Percentiles rank a stretch among this genome's conserved stretches.
Evolutionary conservation across 768 basidiomycete species (phyloP).

Genomic region (Cyclocybe cylindracea): DNA sequence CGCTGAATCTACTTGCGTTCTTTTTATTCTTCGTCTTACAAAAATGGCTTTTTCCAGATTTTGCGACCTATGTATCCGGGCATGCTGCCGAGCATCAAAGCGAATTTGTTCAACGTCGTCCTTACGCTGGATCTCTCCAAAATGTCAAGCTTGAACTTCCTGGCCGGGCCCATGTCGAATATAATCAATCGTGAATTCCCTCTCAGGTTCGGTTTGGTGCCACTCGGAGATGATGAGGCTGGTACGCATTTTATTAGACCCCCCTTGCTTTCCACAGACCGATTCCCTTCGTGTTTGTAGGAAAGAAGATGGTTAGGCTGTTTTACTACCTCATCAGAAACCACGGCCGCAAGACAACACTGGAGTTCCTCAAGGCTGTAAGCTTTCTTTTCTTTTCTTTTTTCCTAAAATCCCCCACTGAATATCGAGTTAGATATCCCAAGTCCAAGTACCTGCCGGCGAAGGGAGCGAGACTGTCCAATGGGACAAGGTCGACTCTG

Average conservation of each 20-base stretch:
- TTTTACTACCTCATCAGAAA: constrained; percentile 66
- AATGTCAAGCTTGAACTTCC: constrained; percentile 55
- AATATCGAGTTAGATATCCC: constrained; percentile 34
- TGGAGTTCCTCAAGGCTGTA: constrained; percentile 61
- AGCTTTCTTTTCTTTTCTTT: constrained; percentile 7
- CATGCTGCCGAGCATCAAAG: constrained; percentile 68
- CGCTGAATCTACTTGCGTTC: constrained; percentile 10
- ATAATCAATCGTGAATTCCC: constrained; percentile 77
- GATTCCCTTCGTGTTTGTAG: constrained; percentile 30
- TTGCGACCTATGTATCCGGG: constrained; percentile 81
- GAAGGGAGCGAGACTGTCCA: constrained; percentile 33
- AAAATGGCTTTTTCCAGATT: constrained; percentile 43
- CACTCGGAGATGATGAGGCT: constrained; percentile 56
- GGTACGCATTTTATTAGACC: constrained; percentile 25
- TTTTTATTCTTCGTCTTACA: background rate
- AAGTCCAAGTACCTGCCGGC: constrained; percentile 30
- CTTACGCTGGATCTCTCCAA: constrained; percentile 81
- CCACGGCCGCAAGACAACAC: constrained; percentile 64
- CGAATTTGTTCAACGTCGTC: constrained; percentile 84
- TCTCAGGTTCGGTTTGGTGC: constrained; percentile 86
- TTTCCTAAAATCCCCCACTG: background rate
- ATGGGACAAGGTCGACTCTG: constrained; percentile 42
- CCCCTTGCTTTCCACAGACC: background rate
- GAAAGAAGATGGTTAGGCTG: constrained; percentile 69
- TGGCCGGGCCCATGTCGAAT: constrained; percentile 62